Conservation (phyloP, 352 stramenopile species). For the Phytophthora sojae region DNA sequence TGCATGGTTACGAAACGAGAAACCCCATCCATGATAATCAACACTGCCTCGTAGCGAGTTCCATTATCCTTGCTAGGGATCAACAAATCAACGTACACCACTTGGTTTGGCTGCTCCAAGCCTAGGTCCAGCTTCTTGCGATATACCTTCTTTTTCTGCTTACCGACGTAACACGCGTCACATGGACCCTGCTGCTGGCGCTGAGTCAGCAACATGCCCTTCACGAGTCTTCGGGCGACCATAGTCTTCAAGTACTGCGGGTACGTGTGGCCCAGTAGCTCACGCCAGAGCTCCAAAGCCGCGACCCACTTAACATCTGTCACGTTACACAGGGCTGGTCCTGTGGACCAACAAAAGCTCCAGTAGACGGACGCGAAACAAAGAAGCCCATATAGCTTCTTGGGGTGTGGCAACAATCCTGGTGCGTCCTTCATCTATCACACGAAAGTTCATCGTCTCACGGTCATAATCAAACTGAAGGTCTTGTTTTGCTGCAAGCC, state of each 20-base stretch:
- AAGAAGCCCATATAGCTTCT: slow-evolving; percentile 12
- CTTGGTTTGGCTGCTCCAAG: too few relatives aligned
- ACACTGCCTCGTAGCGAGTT: too few relatives aligned
- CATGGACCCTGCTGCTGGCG: too few relatives aligned
- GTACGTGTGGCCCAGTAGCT: slow-evolving; percentile 14
- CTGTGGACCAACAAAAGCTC: background rate
- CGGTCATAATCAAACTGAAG: slow-evolving; percentile 11
- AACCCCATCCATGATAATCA: too few relatives aligned
- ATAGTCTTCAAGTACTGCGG: slow-evolving; percentile 14
- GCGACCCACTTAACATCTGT: slow-evolving; percentile 5
- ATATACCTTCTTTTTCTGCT: too few relatives aligned
- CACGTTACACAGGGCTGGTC: background rate
- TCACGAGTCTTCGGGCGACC: slow-evolving; percentile 2
- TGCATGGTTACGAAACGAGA: too few relatives aligned
- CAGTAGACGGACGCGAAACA: background rate
- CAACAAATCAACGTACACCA: too few relatives aligned
- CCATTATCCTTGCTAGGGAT: too few relatives aligned
- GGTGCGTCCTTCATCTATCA: slow-evolving; percentile 1
- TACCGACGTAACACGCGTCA: too few relatives aligned
- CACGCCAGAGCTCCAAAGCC: slow-evolving; percentile 7
- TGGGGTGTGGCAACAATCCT: background rate
- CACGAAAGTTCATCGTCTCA: background rate
- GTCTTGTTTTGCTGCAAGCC: background rate
- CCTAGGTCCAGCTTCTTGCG: too few relatives aligned
- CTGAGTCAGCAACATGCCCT: background rate